phyloP scores from a whole-genome alignment of 371 early-diverging fungal species.

The Circinella minor region DNA sequence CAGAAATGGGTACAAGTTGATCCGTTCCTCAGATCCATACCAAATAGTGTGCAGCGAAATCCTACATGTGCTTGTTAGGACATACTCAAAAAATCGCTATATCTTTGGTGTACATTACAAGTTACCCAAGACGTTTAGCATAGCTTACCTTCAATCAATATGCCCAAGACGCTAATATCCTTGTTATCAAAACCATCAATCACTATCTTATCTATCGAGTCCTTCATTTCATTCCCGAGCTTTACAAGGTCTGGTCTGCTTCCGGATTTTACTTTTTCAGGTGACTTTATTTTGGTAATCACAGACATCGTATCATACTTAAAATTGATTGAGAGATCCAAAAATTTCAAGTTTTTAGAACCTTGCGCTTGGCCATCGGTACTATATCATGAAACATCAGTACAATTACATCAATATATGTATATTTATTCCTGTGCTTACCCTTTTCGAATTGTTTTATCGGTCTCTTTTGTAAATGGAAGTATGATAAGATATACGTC shows the following conservation, averaged over 20 bases:
- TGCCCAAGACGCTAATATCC: background rate
- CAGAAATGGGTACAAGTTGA: background rate
- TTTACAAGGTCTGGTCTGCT: background rate
- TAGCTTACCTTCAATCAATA: slow-evolving; percentile 6
- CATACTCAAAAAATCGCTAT: background rate
- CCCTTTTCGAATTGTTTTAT: too few relatives aligned
- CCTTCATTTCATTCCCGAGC: background rate
- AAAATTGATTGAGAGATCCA: background rate
- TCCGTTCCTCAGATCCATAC: background rate
- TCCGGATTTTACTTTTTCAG: background rate
- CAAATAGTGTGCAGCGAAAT: background rate
- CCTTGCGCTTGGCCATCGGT: too few relatives aligned
- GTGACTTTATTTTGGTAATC: background rate
- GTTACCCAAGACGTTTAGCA: background rate
- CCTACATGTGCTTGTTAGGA: background rate
- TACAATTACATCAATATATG: too few relatives aligned
- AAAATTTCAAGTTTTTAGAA: too few relatives aligned
- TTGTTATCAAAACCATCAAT: background rate
- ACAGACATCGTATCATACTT: background rate
- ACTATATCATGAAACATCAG: too few relatives aligned
- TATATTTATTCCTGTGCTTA: too few relatives aligned
- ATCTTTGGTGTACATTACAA: background rate
- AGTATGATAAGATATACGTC: too few relatives aligned
- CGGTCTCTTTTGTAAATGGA: too few relatives aligned
- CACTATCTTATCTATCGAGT: background rate